phyloP scores from a whole-genome alignment of 164 flowering plant genomes.

The Macadamia integrifolia region DNA sequence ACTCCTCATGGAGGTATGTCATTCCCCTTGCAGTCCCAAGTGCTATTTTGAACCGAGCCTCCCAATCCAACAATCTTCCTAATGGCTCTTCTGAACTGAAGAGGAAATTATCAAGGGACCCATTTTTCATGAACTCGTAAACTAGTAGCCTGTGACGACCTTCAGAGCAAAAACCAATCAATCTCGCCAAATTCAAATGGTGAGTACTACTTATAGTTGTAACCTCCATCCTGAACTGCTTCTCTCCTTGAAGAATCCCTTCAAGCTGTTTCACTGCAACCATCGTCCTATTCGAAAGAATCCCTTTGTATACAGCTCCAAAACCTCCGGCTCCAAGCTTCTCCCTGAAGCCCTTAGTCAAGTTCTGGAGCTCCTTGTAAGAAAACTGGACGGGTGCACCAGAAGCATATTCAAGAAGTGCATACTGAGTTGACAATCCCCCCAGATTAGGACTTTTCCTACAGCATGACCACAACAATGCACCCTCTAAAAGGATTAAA shows the following conservation, averaged over 20 bases:
- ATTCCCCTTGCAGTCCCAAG: slow-evolving; percentile 81
- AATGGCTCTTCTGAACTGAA: slow-evolving; percentile 29
- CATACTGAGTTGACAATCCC: slow-evolving; percentile 42
- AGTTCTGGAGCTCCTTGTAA: slow-evolving; percentile 43
- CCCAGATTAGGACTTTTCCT: slow-evolving; percentile 39
- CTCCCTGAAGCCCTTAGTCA: slow-evolving; percentile 60
- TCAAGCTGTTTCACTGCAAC: slow-evolving; percentile 68
- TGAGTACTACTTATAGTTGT: slow-evolving; percentile 76
- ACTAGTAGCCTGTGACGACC: slow-evolving; percentile 59
- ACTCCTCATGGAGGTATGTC: slow-evolving; percentile 84
- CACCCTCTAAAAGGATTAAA: slow-evolving; percentile 31
- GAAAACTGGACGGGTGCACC: slow-evolving; percentile 74
- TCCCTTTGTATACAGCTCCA: slow-evolving; percentile 61
- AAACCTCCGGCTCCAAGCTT: slow-evolving; percentile 75
- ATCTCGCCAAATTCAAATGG: slow-evolving; percentile 60
- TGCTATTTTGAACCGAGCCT: slow-evolving; percentile 53
- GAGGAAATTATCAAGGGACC: slow-evolving; percentile 57
- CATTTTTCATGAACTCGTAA: slow-evolving; percentile 70
- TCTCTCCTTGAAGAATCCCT: slow-evolving; percentile 71
- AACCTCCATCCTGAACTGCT: slow-evolving; percentile 74
- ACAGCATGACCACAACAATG: slow-evolving; percentile 58
- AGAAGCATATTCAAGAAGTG: slow-evolving; percentile 68
- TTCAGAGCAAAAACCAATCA: slow-evolving; percentile 72
- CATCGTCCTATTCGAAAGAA: slow-evolving; percentile 43
- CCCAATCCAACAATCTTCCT: slow-evolving; percentile 50